A percentile compares a stretch with the other conserved stretches of the same genome.
phyloP scores from a whole-genome alignment of 305 asterid genomes.

The Solanum aculeatissimum region DNA sequence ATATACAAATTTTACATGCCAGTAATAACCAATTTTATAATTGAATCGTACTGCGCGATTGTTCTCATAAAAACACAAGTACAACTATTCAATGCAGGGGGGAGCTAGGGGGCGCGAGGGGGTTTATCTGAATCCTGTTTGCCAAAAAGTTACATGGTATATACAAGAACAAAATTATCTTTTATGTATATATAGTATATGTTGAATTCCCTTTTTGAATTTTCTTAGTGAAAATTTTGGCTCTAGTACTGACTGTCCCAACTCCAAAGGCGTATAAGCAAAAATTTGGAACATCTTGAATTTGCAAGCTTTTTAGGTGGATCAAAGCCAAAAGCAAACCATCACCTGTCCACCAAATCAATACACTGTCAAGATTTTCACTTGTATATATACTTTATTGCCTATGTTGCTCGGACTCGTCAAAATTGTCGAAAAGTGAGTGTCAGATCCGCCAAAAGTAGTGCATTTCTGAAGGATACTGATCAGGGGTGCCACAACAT shows the following conservation, averaged over 20 bases:
- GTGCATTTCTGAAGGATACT: neutral
- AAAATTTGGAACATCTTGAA: neutral
- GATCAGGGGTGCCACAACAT: neutral
- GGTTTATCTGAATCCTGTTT: neutral
- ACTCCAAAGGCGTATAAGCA: neutral
- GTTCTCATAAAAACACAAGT: neutral
- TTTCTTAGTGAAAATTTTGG: neutral
- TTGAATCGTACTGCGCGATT: neutral
- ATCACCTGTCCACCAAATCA: constrained; percentile 42
- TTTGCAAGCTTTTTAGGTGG: neutral
- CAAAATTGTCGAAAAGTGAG: neutral
- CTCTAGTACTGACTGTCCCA: neutral
- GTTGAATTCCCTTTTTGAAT: neutral
- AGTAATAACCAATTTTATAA: neutral
- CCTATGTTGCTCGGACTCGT: neutral
- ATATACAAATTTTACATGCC: neutral
- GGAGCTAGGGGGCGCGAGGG: neutral
- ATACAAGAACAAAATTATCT: neutral
- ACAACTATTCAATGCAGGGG: neutral
- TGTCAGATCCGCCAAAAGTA: neutral
- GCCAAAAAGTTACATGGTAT: neutral
- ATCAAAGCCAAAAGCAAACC: constrained; percentile 73
- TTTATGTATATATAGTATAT: neutral
- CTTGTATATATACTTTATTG: neutral
- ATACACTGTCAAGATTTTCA: neutral